Evolutionary conservation across 345 rosid species (phyloP).

Genomic region (Ricinus communis): DNA sequence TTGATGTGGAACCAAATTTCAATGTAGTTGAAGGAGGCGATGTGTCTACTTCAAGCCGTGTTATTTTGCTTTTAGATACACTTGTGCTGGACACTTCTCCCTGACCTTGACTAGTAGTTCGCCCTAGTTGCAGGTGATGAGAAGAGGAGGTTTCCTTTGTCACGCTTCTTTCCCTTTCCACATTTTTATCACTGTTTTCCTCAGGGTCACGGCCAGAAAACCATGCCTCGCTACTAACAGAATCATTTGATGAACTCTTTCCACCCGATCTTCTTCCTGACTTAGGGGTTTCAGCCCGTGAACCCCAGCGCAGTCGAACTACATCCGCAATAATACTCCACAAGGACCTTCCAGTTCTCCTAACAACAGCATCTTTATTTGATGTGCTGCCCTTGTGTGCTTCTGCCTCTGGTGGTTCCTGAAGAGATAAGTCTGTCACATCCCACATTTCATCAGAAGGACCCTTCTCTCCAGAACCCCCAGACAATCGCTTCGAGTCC

Average conservation of each 20-base stretch:
- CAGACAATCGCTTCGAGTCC: constrained; percentile 42
- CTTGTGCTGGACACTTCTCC: constrained; percentile 35
- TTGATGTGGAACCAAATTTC: constrained; percentile 44
- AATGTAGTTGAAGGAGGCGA: constrained; percentile 33
- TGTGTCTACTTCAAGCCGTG: constrained; percentile 33
- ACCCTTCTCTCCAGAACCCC: constrained; percentile 66
- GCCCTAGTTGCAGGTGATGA: constrained; percentile 36
- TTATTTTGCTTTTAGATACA: constrained; percentile 32
- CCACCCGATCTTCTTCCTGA: constrained; percentile 48
- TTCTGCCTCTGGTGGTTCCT: constrained; percentile 44
- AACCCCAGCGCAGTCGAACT: constrained; percentile 65
- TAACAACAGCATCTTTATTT: constrained; percentile 41
- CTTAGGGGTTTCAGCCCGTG: constrained; percentile 56
- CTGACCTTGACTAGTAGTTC: constrained; percentile 35
- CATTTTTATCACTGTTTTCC: constrained; percentile 55
- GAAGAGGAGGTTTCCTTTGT: constrained; percentile 40
- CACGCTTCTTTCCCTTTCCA: constrained; percentile 38
- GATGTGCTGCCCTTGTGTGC: constrained; percentile 38
- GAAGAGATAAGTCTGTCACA: constrained; percentile 52
- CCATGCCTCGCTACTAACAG: constrained; percentile 66
- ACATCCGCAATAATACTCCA: constrained; percentile 74
- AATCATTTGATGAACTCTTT: constrained; percentile 63
- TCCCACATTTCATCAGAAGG: constrained; percentile 91
- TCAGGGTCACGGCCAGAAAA: constrained; percentile 83
- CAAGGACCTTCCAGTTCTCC: constrained; percentile 66